Evolutionary conservation across 257 asterid genomes (phyloP), one percentile per base, ranked within the genome.

Genomic region (Paraleonurus japonicus): DNA sequence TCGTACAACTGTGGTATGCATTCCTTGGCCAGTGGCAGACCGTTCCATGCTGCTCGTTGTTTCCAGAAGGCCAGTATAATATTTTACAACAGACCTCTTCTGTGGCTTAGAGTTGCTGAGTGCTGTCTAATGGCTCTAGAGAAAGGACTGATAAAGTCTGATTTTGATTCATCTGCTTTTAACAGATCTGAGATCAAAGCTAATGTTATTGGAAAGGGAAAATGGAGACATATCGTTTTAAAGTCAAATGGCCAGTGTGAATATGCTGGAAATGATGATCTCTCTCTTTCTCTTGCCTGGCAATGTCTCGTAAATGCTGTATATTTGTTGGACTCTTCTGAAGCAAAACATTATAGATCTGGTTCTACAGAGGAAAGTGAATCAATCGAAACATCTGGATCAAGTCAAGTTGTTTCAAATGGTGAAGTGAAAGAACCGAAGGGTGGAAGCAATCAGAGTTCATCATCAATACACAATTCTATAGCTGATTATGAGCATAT

Each of bases 51-150:
- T n/a, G 89, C 84, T 58, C 84, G 79, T 43, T 90, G 90, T 82
- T 93, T 93, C 74, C 85, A 82, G 20, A 86, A 75, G 76, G 85
- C 97, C 75, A 79, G 95, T 65, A 45, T 67, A 61, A 69, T 89
- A 50, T 90, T 86, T 73, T 84, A 80, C 55, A 75, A 86, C 66
- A 77, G 76, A 71, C 97, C 98, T 43, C 89, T 93, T 68, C 76
- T 90, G 66, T 93, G 98, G 98, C 76, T 93, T 53, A 80, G 96
- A 58, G 73, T 87, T 51, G 94, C 96, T 15, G 98, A 93, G 80
- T 93, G 96, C 75, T 93, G 98, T 85, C 77, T 93, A 48, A 79
- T 90, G 95, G 96, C 96, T 53, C 79, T 83, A 55, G 96, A 89
- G 66, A 85, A 85, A 67, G 97, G 96, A 53, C 80, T 86, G 72